A percentile compares a stretch with the other conserved stretches of the same genome.
Evolutionary conservation across 345 rosid species (phyloP).

Genomic region (Iberis pinnata): DNA sequence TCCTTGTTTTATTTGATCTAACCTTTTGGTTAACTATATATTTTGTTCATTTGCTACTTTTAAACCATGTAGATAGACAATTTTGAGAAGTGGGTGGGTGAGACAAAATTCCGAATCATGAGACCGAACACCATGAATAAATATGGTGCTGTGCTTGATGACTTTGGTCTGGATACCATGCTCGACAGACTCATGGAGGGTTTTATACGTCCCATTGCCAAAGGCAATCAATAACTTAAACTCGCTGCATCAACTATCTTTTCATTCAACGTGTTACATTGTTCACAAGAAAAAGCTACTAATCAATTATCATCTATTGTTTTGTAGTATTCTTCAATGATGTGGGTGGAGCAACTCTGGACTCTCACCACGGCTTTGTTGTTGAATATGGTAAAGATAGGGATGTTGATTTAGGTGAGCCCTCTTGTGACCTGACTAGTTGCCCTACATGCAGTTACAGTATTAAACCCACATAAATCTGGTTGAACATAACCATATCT

Average conservation of each 20-base stretch:
- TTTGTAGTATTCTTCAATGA: conserved; percentile 82
- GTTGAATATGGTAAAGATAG: conserved; percentile 86
- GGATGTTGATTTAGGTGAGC: conserved; percentile 86
- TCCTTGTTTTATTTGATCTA: not conserved
- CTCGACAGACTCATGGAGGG: conserved; percentile 74
- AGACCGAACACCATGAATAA: conserved; percentile 97
- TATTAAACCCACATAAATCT: not conserved
- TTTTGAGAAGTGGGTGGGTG: conserved; percentile 79
- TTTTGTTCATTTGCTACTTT: conserved; percentile 34
- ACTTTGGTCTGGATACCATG: conserved; percentile 89
- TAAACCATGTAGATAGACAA: conserved; percentile 65
- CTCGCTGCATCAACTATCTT: not conserved
- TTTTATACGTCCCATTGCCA: conserved; percentile 71
- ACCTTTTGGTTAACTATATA: conserved; percentile 18
- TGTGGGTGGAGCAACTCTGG: conserved; percentile 83
- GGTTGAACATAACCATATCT: conserved; percentile 1
- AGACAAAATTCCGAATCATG: conserved; percentile 73
- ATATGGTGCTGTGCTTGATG: conserved; percentile 91
- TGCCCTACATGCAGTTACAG: not conserved
- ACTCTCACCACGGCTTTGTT: conserved; percentile 97
- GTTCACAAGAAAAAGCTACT: not conserved
- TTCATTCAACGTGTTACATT: conserved; percentile 5
- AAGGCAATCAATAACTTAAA: conserved; percentile 36
- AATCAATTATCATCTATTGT: not conserved
- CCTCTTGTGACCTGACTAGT: conserved; percentile 13